Evolutionary conservation across 352 stramenopile genomes (phyloP).

Genomic region (Phytophthora megakarya): DNA sequence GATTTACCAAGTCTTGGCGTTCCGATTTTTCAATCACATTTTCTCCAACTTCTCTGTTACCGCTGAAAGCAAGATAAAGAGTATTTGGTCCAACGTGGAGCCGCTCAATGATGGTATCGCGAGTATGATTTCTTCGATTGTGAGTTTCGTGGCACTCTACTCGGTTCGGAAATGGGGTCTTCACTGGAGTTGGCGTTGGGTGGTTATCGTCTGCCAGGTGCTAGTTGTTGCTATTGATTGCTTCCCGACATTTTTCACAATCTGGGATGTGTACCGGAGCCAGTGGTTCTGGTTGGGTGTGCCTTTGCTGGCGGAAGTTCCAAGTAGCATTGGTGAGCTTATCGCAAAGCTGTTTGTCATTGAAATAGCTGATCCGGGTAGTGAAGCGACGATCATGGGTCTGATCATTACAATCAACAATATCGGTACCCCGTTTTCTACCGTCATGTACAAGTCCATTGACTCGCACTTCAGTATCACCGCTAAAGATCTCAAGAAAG

Average conservation of each 20-base stretch:
- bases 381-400: slow-evolving; percentile 54
- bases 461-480: slow-evolving; percentile 62
- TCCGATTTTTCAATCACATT: slow-evolving; percentile 56
- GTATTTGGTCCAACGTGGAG: slow-evolving; percentile 57
- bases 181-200: slow-evolving; percentile 58
- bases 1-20: slow-evolving; percentile 58
- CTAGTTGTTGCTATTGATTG: slow-evolving; percentile 52
- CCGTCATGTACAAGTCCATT: slow-evolving; percentile 62
- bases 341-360: slow-evolving; percentile 57
- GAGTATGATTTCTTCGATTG: slow-evolving; percentile 45
- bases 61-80: slow-evolving; percentile 50
- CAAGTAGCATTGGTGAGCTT: slow-evolving; percentile 51
- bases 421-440: slow-evolving; percentile 54
- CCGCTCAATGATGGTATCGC: slow-evolving; percentile 63
- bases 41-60: slow-evolving; percentile 58
- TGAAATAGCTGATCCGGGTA: slow-evolving; percentile 53
- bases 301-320: slow-evolving; percentile 56
- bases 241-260: slow-evolving; percentile 59
- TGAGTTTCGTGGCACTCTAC: slow-evolving; percentile 48
- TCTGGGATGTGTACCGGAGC: slow-evolving; percentile 71
- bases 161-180: slow-evolving; percentile 53
- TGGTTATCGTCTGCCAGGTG: slow-evolving; percentile 48
- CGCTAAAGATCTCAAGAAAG: slow-evolving; percentile 48
- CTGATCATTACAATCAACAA: slow-evolving; percentile 50
- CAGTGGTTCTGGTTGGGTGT: slow-evolving; percentile 74